A percentile compares a stretch with the other conserved stretches of the same genome.
phyloP scores from a whole-genome alignment of 129 eudicot species.

The Escallonia rubra region DNA sequence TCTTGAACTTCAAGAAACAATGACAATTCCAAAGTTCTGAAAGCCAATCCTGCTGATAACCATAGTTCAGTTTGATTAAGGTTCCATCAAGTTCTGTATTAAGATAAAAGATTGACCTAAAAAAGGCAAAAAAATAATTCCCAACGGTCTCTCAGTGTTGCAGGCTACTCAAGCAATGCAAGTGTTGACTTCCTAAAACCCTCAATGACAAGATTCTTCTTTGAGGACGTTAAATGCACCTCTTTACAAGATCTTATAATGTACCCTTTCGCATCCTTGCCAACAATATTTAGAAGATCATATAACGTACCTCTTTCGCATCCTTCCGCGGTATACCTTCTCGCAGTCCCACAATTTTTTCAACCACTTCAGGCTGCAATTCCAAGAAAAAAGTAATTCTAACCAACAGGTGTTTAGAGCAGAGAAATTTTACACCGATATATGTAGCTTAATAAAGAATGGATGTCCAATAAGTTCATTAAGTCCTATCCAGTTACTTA shows the following conservation, averaged over 20 bases:
- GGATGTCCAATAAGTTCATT: too few relatives aligned
- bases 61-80: not conserved
- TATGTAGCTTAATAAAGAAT: too few relatives aligned
- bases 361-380: slow-evolving; percentile 91
- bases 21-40: too few relatives aligned
- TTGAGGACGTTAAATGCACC: not conserved
- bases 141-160: not conserved
- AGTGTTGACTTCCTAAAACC: not conserved
- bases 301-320: slow-evolving; percentile 76
- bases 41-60: too few relatives aligned
- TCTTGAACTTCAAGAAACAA: not conserved
- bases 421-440: not conserved
- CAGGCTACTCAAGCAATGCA: not conserved
- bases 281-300: not conserved
- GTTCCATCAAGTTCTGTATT: too few relatives aligned
- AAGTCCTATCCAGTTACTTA: too few relatives aligned
- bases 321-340: slow-evolving; percentile 98
- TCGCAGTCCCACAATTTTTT: slow-evolving; percentile 74
- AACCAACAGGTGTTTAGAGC: not conserved
- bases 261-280: slow-evolving; percentile 86
- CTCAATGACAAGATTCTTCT: not conserved
- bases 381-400: not conserved
- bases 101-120: not conserved
- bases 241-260: not conserved
- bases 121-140: not conserved